Evolutionary conservation across 202 grass and related monocot species (phyloP).

Genomic region (Digitaria exilis): DNA sequence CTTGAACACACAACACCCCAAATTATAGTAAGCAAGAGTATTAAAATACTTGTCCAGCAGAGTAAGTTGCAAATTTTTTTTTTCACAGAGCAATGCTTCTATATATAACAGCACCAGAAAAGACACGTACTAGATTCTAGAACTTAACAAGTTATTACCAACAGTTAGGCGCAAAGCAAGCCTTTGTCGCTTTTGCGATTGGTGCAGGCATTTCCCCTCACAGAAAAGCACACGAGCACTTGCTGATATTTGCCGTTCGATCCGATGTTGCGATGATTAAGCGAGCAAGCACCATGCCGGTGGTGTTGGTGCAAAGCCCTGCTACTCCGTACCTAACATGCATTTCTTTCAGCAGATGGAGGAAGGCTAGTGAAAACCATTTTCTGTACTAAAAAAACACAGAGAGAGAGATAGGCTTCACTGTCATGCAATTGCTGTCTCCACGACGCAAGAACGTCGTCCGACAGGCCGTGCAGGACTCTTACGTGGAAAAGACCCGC

Average conservation of each 20-base stretch:
- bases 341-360: slow-evolving; percentile 28
- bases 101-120: background rate
- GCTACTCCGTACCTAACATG: slow-evolving; percentile 41
- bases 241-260: slow-evolving; percentile 23
- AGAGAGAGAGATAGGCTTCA: background rate
- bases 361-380: slow-evolving; percentile 19
- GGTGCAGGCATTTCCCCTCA: slow-evolving; percentile 30
- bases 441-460: slow-evolving; percentile 23
- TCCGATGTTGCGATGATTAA: slow-evolving; percentile 23
- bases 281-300: slow-evolving; percentile 12
- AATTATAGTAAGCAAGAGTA: background rate
- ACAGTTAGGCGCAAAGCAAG: slow-evolving; percentile 37
- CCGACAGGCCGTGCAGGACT: slow-evolving; percentile 20
- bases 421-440: slow-evolving; percentile 31
- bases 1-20: background rate
- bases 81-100: background rate
- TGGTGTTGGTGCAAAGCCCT: slow-evolving; percentile 33
- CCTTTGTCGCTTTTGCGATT: slow-evolving; percentile 18
- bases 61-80: background rate
- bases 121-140: slow-evolving; percentile 6
- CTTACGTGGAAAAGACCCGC: slow-evolving; percentile 50
- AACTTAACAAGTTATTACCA: background rate
- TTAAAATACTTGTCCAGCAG: background rate
- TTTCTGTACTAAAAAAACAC: too few relatives aligned
- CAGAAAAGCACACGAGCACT: slow-evolving; percentile 24